These are phyloP conservation scores for Exophiala spinifera DNA, from an alignment of 2,329 filamentous ascomycete species.

Conservation along the genomic window DNA sequence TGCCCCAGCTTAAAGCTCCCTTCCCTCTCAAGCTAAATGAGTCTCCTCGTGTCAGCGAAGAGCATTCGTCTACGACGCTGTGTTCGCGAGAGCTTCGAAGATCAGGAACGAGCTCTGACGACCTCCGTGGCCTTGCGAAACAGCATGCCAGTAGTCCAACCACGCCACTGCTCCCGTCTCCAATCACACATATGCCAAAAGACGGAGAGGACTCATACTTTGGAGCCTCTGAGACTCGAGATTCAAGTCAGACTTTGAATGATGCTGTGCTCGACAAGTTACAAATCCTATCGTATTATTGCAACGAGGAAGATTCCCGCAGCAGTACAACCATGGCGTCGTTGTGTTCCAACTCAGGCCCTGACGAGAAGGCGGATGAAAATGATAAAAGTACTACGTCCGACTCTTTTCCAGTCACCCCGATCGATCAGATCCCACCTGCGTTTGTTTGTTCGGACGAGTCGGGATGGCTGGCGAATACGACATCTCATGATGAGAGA, in stretches of 20 bases:
- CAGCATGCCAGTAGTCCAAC: not conserved
- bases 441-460: conserved; percentile 15
- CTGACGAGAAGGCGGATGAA: conserved; percentile 3
- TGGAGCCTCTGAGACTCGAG: conserved; percentile 7
- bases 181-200: conserved; percentile 5
- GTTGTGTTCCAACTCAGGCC: not conserved
- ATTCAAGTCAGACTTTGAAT: not conserved
- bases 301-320: conserved; percentile 5
- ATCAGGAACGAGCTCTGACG: conserved; percentile 16
- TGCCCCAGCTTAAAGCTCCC: conserved; percentile 2
- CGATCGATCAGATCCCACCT: conserved; percentile 3
- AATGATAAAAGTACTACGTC: conserved; percentile 14
- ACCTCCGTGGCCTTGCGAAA: conserved; percentile 16
- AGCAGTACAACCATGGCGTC: not conserved
- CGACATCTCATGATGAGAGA: conserved; percentile 17
- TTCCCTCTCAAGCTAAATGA: conserved; percentile 11
- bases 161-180: conserved; percentile 20
- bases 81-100: conserved; percentile 15
- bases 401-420: conserved; percentile 16
- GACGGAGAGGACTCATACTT: conserved; percentile 3
- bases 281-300: conserved; percentile 26
- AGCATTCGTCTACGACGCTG: not conserved
- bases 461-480: conserved; percentile 25
- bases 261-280: conserved; percentile 21
- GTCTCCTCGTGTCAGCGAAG: conserved; percentile 5